Evolutionary conservation across 192 early-diverging fungal genomes (phyloP).

Genomic region (Coemansia sp.): DNA sequence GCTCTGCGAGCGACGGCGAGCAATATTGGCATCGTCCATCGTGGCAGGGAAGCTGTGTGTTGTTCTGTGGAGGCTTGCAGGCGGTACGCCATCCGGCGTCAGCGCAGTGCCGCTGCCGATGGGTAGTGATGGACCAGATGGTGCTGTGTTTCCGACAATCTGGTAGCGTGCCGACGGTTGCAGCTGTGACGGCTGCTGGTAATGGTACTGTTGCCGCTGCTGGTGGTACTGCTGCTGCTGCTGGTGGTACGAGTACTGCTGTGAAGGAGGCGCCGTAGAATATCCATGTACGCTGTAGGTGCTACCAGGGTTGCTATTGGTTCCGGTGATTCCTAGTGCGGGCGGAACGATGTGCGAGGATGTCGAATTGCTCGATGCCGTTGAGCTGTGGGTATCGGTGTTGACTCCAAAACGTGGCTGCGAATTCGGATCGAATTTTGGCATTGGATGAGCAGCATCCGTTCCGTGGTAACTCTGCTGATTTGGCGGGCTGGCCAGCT

Average conservation of each 20-base stretch:
- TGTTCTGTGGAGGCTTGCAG: constrained; percentile 18
- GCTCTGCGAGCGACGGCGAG: constrained; percentile 49
- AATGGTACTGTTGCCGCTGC: constrained; percentile 17
- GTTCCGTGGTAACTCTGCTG: constrained; percentile 20
- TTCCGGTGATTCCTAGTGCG: constrained; percentile 15
- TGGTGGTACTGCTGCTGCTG: constrained; percentile 10
- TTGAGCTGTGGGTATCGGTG: constrained; percentile 32
- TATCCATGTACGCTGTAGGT: neutral
- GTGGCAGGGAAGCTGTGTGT: constrained; percentile 47
- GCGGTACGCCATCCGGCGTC: constrained; percentile 37
- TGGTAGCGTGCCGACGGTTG: constrained; percentile 19
- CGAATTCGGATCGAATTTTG: constrained; percentile 3
- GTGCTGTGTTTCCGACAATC: constrained; percentile 13
- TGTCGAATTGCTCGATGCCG: constrained; percentile 40
- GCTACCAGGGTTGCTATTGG: constrained; percentile 5
- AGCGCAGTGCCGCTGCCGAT: constrained; percentile 13
- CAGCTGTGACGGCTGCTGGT: constrained; percentile 18
- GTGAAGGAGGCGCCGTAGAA: neutral
- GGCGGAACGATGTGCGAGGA: constrained; percentile 31
- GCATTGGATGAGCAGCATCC: constrained; percentile 15
- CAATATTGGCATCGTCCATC: constrained; percentile 33
- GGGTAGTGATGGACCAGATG: constrained; percentile 14
- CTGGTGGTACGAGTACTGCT: constrained; percentile 9
- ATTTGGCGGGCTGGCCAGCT: constrained; percentile 37
- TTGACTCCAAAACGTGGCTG: constrained; percentile 14